phyloP scores from a whole-genome alignment of 371 early-diverging fungal genomes.

The Mortierella sp. region DNA sequence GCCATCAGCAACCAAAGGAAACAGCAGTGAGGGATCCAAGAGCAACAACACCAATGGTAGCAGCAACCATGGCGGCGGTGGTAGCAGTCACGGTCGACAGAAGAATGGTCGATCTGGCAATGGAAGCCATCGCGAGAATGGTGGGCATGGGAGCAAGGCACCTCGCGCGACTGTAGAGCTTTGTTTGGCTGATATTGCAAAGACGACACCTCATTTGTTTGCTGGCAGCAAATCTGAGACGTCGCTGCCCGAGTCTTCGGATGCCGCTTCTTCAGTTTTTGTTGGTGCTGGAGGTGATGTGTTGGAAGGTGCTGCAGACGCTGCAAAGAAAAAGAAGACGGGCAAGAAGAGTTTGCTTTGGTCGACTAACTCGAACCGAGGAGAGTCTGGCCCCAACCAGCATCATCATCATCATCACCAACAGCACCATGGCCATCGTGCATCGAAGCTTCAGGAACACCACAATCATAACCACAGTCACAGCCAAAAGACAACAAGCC shows the following conservation, averaged over 20 bases:
- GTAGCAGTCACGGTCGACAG: constrained; percentile 17
- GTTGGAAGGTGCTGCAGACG: constrained; percentile 7
- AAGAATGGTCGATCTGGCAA: constrained; percentile 24
- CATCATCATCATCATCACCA: background rate
- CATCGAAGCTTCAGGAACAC: background rate
- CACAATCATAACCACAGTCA: background rate
- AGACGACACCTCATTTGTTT: constrained; percentile 23
- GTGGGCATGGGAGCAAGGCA: constrained; percentile 17
- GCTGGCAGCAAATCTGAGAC: constrained; percentile 18
- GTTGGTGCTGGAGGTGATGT: background rate
- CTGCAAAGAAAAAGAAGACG: constrained; percentile 35
- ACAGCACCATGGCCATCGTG: background rate
- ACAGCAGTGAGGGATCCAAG: constrained; percentile 4
- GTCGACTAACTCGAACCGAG: constrained; percentile 41
- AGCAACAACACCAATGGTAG: background rate
- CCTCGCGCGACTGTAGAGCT: constrained; percentile 47
- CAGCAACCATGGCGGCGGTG: constrained; percentile 5
- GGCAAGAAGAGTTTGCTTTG: constrained; percentile 41
- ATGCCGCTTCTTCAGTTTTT: background rate
- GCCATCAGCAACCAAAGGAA: constrained; percentile 9
- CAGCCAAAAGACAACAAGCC: background rate
- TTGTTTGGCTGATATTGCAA: constrained; percentile 52
- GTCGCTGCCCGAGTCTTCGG: background rate
- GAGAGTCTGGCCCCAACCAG: constrained; percentile 19
- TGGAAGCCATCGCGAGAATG: constrained; percentile 18